phyloP scores from a whole-genome alignment of 306 rosid genomes.

The Echinosophora koreensis region DNA sequence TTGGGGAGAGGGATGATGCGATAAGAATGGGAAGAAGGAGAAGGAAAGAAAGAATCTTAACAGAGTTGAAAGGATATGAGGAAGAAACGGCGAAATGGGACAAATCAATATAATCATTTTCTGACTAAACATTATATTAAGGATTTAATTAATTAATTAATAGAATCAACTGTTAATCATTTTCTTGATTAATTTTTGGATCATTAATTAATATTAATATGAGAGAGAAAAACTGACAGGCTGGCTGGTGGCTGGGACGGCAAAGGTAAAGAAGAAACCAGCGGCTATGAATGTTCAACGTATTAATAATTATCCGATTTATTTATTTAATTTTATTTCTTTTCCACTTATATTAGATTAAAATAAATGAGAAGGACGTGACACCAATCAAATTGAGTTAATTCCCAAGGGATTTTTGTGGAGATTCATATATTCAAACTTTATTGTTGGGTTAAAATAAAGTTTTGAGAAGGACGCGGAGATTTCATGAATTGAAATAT shows the following conservation, averaged over 20 bases:
- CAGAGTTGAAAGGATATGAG: conserved; percentile 44
- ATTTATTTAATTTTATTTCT: conserved; percentile 6
- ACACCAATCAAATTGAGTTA: no score
- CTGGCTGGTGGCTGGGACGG: conserved; percentile 47
- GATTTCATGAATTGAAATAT: neutral
- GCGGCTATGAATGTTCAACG: conserved; percentile 13
- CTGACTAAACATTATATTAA: no score
- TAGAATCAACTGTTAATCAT: no score
- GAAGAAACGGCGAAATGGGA: conserved; percentile 69
- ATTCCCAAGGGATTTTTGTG: no score
- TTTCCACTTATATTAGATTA: neutral
- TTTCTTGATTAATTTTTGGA: neutral
- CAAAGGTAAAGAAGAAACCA: conserved; percentile 28
- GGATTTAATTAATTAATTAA: no score
- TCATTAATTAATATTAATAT: neutral
- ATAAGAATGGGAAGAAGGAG: neutral
- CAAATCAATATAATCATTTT: conserved; percentile 53
- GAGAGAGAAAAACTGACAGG: conserved; percentile 34
- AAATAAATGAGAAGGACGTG: neutral
- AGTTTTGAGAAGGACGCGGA: neutral
- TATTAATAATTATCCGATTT: neutral
- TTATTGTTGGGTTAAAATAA: no score
- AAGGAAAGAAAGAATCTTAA: conserved; percentile 56
- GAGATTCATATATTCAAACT: no score
- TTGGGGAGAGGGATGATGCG: neutral